A percentile compares a stretch with the other conserved stretches of the same genome.
phyloP scores from a whole-genome alignment of 75 land plant species.

The Pinus albicaulis region DNA sequence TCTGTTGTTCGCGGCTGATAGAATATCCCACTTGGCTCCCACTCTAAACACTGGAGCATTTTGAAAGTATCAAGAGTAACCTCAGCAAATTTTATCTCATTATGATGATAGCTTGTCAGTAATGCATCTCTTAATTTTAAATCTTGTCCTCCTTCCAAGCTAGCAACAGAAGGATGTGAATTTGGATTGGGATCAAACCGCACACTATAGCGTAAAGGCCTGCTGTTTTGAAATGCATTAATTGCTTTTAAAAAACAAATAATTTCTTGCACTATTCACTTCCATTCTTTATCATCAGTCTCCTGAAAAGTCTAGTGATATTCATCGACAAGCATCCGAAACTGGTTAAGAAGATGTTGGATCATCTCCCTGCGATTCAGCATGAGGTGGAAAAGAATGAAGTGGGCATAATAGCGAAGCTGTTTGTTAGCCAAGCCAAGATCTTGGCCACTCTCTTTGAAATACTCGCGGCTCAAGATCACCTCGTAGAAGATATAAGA shows the following conservation, averaged over 20 bases:
- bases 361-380: conserved; percentile 78
- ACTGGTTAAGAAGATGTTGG: conserved; percentile 52
- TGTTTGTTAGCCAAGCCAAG: conserved; percentile 70
- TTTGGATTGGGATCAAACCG: no score
- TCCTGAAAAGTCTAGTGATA: conserved; percentile 74
- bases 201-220: conserved; percentile 89
- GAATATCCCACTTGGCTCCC: conserved; percentile 98
- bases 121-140: no score
- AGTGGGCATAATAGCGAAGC: conserved; percentile 74
- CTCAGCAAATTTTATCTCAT: no score
- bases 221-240: conserved; percentile 61
- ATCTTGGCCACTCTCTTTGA: conserved; percentile 73
- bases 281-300: conserved; percentile 83
- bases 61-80: no score
- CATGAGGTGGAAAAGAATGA: conserved; percentile 75
- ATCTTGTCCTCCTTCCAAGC: no score
- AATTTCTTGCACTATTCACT: conserved; percentile 77
- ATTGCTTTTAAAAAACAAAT: conserved; percentile 80
- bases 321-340: conserved; percentile 68
- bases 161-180: no score
- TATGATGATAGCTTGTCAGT: no score
- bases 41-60: conserved; percentile 94
- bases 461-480: conserved; percentile 81
- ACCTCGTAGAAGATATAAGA: conserved; percentile 94
- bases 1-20: conserved; percentile 29